A percentile compares a stretch with the other conserved stretches of the same genome.
phyloP scores from a whole-genome alignment of 169 alveolate genomes.

The Cryptosporidium meleagridis region DNA sequence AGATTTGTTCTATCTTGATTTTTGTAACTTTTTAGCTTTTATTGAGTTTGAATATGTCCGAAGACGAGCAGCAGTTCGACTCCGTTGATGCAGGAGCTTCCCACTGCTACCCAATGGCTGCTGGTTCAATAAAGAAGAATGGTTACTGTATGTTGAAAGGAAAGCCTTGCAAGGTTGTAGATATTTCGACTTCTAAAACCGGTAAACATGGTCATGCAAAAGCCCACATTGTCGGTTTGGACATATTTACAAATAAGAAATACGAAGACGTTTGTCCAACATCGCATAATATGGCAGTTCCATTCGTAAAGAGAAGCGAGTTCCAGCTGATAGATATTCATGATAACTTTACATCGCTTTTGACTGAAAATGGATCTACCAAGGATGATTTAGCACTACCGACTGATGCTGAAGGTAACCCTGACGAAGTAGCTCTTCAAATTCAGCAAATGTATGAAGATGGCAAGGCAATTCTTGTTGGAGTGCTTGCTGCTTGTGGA shows the following conservation, averaged over 20 bases:
- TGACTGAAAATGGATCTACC: constrained; percentile 93
- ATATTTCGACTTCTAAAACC: constrained; percentile 95
- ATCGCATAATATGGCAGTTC: constrained; percentile 97
- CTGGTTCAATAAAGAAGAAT: constrained; percentile 96
- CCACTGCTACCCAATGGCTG: constrained; percentile 94
- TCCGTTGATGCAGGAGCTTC: constrained; percentile 95
- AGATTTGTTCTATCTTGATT: background rate
- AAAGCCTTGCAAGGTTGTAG: constrained; percentile 97
- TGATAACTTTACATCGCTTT: constrained; percentile 92
- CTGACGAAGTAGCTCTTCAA: constrained; percentile 91
- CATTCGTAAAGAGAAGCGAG: constrained; percentile 93
- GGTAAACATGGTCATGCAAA: constrained; percentile 99
- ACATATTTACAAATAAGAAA: constrained; percentile 96
- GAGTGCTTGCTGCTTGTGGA: constrained; percentile 92
- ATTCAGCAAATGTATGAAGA: constrained; percentile 84
- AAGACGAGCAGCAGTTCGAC: constrained; percentile 84
- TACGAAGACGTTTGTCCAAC: constrained; percentile 98
- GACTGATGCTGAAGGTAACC: constrained; percentile 91
- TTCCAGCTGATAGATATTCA: constrained; percentile 91
- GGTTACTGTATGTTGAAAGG: constrained; percentile 97
- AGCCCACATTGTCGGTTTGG: constrained; percentile 97
- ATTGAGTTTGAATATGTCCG: constrained; percentile 41
- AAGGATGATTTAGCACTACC: constrained; percentile 96
- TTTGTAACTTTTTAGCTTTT: background rate
- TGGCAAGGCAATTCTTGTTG: constrained; percentile 89